Evolutionary conservation across 2,329 filamentous ascomycete species (phyloP).

Genomic region (Aspergillus alliaceus): DNA sequence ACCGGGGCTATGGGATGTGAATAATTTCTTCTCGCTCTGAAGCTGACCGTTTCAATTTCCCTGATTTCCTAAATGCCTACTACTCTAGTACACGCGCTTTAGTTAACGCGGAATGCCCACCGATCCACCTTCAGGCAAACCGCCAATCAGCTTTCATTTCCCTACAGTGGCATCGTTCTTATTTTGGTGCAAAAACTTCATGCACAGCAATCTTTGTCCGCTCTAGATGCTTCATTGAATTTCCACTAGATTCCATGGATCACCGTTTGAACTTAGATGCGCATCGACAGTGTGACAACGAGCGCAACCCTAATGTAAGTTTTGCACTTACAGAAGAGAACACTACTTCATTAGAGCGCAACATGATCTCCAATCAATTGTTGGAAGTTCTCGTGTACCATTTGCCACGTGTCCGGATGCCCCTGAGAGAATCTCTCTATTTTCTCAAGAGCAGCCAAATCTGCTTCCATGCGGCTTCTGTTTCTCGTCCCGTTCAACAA

Average conservation of each 20-base stretch:
- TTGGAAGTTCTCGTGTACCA: conserved; percentile 52
- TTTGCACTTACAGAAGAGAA: neutral
- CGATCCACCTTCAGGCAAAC: neutral
- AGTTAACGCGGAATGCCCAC: neutral
- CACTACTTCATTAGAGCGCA: neutral
- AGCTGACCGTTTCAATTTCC: neutral
- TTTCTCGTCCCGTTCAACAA: conserved; percentile 60
- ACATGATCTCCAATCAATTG: conserved; percentile 33
- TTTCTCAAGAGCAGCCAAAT: conserved; percentile 47
- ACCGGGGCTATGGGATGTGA: neutral
- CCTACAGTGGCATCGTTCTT: neutral
- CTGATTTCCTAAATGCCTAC: neutral
- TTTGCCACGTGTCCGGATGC: conserved; percentile 52
- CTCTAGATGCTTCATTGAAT: neutral
- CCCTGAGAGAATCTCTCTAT: conserved; percentile 46
- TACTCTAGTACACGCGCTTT: neutral
- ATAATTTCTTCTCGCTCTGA: neutral
- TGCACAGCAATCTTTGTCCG: neutral
- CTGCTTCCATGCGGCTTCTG: conserved; percentile 51
- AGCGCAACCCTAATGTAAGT: neutral
- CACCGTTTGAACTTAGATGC: neutral
- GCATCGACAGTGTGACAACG: neutral
- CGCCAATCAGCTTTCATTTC: neutral
- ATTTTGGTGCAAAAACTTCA: neutral
- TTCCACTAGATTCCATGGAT: conserved; percentile 1